phyloP scores from a whole-genome alignment of 208 protist species.

The Wallacemonas sp. region DNA sequence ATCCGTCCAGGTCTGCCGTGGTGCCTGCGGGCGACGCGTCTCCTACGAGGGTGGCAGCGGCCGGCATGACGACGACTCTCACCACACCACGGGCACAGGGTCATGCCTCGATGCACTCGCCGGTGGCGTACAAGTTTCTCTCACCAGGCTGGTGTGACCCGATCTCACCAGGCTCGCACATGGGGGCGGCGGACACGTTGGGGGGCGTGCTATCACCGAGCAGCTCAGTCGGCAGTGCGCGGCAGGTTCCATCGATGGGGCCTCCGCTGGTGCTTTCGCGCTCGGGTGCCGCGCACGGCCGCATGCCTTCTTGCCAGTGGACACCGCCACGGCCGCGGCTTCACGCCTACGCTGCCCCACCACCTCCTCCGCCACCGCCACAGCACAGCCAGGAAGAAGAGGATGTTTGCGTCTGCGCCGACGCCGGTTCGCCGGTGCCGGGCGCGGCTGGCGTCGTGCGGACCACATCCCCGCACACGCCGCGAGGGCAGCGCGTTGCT shows the following conservation, averaged over 20 bases:
- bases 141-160: background rate
- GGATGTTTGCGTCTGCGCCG: background rate
- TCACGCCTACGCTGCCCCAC: background rate
- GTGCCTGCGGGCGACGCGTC: too few species aligned
- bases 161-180: background rate
- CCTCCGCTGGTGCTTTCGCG: background rate
- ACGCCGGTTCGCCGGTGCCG: too few species aligned
- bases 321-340: background rate
- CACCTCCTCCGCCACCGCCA: background rate
- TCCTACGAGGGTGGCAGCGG: too few species aligned
- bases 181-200: background rate
- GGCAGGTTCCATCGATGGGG: background rate
- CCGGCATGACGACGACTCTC: too few species aligned
- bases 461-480: background rate
- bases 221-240: slow-evolving; percentile 3
- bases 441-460: background rate
- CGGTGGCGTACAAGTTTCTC: background rate
- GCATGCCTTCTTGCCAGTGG: background rate
- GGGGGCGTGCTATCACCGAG: background rate
- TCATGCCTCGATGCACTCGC: too few species aligned
- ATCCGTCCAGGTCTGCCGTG: too few species aligned
- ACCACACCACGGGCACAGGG: too few species aligned
- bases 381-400: background rate
- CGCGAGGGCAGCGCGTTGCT: background rate
- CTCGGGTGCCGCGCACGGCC: background rate